A percentile compares a stretch with the other conserved stretches of the same genome.
These are phyloP conservation scores for Colletotrichum higginsianum DNA, from an alignment of 2,329 filamentous ascomycete genomes.

Conservation along the genomic window DNA sequence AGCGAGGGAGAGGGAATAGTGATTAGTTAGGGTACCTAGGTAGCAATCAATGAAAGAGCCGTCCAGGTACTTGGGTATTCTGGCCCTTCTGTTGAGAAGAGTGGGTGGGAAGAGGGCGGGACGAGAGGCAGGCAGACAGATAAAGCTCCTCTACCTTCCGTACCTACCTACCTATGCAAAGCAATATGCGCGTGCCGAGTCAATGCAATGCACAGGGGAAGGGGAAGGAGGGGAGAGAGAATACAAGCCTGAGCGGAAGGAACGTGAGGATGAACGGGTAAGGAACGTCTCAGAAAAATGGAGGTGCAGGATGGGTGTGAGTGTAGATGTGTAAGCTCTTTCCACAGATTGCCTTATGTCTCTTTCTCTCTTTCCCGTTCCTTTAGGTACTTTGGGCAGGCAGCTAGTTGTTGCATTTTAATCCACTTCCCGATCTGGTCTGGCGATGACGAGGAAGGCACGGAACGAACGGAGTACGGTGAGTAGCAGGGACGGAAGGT, in stretches of 20 bases:
- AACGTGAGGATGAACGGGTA: constrained; percentile 21
- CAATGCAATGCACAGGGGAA: constrained; percentile 22
- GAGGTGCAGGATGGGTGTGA: neutral
- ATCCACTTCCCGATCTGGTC: neutral
- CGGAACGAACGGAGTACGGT: neutral
- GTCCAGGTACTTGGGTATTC: neutral
- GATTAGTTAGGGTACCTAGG: too few species aligned
- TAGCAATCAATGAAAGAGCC: neutral
- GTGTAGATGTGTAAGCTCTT: neutral
- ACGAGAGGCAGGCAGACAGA: neutral
- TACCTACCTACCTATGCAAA: too few species aligned
- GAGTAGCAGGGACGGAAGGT: neutral
- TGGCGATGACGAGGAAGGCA: neutral
- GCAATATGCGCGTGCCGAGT: constrained; percentile 8
- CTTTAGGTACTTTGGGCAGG: too few species aligned
- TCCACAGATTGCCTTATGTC: neutral
- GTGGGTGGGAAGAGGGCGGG: neutral
- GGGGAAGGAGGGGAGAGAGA: neutral
- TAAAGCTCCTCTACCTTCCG: too few species aligned
- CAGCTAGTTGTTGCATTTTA: too few species aligned
- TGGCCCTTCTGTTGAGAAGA: neutral
- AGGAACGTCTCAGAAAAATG: constrained; percentile 16
- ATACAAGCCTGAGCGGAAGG: constrained; percentile 30
- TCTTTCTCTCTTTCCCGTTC: neutral
- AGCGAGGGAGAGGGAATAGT: neutral